Percentiles rank a stretch among this genome's conserved stretches.
phyloP scores from a whole-genome alignment of 495 filamentous ascomycete genomes.

The Penicillium coprophilum region DNA sequence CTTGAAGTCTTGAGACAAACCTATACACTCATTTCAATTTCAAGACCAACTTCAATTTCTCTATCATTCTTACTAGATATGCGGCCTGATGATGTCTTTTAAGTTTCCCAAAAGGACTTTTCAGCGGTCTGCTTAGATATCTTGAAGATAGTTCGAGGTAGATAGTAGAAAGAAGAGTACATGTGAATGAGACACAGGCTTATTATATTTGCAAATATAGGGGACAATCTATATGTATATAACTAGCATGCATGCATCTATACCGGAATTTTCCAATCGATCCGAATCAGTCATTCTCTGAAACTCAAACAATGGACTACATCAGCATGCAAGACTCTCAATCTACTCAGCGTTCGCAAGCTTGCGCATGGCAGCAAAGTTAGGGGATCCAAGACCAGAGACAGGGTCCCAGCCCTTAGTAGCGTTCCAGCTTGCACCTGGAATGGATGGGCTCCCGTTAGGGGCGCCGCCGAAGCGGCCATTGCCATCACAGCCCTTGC shows the following conservation, averaged over 20 bases:
- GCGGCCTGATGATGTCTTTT: no score
- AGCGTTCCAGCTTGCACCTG: conserved; percentile 51
- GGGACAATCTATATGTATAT: conserved; percentile 1
- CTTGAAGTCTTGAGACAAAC: no score
- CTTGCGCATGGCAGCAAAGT: conserved; percentile 42
- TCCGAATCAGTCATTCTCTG: not conserved
- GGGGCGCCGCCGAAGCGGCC: conserved; percentile 39
- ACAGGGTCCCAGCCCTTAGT: conserved; percentile 63
- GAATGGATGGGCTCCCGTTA: conserved; percentile 40
- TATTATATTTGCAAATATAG: conserved; percentile 11
- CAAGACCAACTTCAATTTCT: no score
- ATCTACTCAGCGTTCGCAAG: conserved; percentile 21
- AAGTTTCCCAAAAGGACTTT: no score
- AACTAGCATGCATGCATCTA: not conserved
- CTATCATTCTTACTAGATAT: no score
- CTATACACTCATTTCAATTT: no score
- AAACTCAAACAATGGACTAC: not conserved
- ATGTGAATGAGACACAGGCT: not conserved
- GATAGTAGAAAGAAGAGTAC: no score
- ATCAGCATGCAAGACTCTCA: not conserved
- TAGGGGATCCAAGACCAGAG: conserved; percentile 57
- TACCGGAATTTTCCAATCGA: not conserved
- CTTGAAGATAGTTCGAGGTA: no score
- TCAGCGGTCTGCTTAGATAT: no score
- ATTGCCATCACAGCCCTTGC: conserved; percentile 58